Base-by-base conservation (phyloP, 2,329 filamentous ascomycete genomes). In the Stagonosporopsis chrysanthemi region DNA sequence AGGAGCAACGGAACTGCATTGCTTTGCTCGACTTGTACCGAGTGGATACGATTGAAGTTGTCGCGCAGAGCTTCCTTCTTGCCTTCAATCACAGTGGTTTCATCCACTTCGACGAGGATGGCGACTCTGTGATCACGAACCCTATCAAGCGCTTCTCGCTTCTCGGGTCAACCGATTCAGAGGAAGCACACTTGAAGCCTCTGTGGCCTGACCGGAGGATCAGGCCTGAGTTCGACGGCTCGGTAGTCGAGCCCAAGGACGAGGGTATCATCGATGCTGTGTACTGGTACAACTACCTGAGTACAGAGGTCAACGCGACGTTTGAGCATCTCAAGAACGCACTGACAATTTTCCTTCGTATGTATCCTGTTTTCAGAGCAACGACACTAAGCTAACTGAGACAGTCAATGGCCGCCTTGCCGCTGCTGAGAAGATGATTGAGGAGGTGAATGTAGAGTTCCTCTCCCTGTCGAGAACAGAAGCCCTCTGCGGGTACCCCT, bases 311-410 rank as follows among this genome's bases (percentile, higher is more conserved):
- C 28, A 58, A 83, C 15, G 82, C 88, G 56, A 87, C 91, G 22
- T 91, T 94, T 67, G 77, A 80, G 17, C 82, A 87, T 53, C 87
- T 91, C 39, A 85, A 86, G 28, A 83, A 87, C 66, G 84, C 93
- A n/a, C 91, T 97, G 78, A 90, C 90, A 70, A 88, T 88, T 59
- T 92, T 97, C 70, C 83, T 96, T 43, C 84, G 92, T 96, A 85
- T 82, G 91, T 84, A n/a, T 6, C 2, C 12, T 4, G 1, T 17
- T 24, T 6, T 26, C 4, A 5, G 6, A 17, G 4, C 6, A 6
- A 5, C 2, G 2, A n/a, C 1, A 9, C n/a, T 19, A 65, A 62
- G 63, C 53, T 61, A 63, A 71, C 46, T 38, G 40, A 33, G 40
- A 15, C 47, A 79, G 77, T 75, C 42, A 73, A 75, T 66, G 82